phyloP scores from a whole-genome alignment of 1,139 yeast genomes.

The Yamadazyma membranifaciens region DNA sequence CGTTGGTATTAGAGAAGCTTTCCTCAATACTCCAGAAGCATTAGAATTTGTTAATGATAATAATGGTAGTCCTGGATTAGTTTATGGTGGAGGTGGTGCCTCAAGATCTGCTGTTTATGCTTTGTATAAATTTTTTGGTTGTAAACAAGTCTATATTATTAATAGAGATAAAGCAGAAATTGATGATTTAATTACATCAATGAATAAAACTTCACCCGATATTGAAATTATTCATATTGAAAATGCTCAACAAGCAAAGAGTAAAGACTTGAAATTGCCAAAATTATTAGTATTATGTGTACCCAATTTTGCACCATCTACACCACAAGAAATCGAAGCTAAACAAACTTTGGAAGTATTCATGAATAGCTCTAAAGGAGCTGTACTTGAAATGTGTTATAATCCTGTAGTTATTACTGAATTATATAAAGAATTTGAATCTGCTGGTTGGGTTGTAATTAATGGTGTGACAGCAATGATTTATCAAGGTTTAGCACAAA shows the following conservation, averaged over 20 bases:
- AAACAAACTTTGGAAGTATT: constrained; percentile 24
- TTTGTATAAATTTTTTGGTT: constrained; percentile 21
- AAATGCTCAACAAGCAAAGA: constrained; percentile 21
- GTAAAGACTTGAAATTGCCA: constrained; percentile 13
- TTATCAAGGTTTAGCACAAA: constrained; percentile 30
- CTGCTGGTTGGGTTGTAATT: constrained; percentile 24
- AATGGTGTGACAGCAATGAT: constrained; percentile 28
- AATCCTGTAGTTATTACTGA: constrained; percentile 24
- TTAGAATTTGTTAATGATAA: constrained; percentile 4
- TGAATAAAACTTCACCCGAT: constrained; percentile 19
- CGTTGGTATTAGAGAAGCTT: constrained; percentile 26
- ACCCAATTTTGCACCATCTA: constrained; percentile 24
- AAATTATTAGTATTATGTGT: constrained; percentile 24
- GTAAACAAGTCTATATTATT: constrained; percentile 23
- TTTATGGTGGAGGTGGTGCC: constrained; percentile 35
- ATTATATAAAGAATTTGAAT: constrained; percentile 21
- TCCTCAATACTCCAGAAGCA: constrained; percentile 17
- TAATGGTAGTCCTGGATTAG: constrained; percentile 22
- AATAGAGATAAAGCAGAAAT: constrained; percentile 26
- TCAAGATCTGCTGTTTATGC: constrained; percentile 31
- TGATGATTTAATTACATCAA: constrained; percentile 15
- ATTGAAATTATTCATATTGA: constrained; percentile 22
- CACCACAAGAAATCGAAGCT: constrained; percentile 22
- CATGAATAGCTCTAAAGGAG: constrained; percentile 20
- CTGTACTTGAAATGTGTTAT: constrained; percentile 33